These are phyloP conservation scores for Pouteria campechiana DNA, from an alignment of 179 eudicot genomes.

Conservation along the genomic window DNA sequence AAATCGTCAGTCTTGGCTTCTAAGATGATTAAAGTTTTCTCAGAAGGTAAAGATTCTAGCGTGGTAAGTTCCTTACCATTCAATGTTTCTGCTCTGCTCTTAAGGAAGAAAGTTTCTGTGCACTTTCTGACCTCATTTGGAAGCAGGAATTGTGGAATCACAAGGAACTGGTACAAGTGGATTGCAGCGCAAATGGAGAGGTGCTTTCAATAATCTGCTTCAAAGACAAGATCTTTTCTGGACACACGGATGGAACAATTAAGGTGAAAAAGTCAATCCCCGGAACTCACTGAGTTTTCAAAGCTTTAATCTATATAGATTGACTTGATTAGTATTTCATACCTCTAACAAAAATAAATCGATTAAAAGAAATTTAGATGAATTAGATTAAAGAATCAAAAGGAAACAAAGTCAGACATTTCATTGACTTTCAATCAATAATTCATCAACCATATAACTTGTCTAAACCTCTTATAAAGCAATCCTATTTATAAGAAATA, in stretches of 20 bases:
- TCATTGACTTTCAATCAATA: too few relatives aligned
- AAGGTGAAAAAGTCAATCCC: slow-evolving; percentile 16
- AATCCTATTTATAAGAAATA: too few relatives aligned
- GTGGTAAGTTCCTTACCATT: slow-evolving; percentile 16
- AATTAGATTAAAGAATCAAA: too few relatives aligned
- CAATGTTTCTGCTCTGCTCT: not conserved
- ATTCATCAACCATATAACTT: too few relatives aligned
- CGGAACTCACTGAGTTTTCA: too few relatives aligned
- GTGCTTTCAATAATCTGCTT: slow-evolving; percentile 25
- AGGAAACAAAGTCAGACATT: too few relatives aligned
- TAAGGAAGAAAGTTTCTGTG: not conserved
- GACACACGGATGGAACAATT: slow-evolving; percentile 46
- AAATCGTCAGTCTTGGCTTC: slow-evolving; percentile 29
- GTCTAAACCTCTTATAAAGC: too few relatives aligned
- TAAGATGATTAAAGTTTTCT: slow-evolving; percentile 30
- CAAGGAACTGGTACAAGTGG: slow-evolving; percentile 31
- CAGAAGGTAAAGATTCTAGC: slow-evolving; percentile 34
- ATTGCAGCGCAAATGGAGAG: slow-evolving; percentile 36
- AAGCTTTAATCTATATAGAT: not conserved
- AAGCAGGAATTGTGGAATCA: slow-evolving; percentile 40
- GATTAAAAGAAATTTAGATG: too few relatives aligned
- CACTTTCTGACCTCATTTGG: not conserved
- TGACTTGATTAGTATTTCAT: too few relatives aligned
- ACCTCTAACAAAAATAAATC: too few relatives aligned
- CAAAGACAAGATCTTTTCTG: slow-evolving; percentile 32